Evolutionary conservation across 2,329 filamentous ascomycete genomes (phyloP).

Genomic region (Xylariaceae sp.): DNA sequence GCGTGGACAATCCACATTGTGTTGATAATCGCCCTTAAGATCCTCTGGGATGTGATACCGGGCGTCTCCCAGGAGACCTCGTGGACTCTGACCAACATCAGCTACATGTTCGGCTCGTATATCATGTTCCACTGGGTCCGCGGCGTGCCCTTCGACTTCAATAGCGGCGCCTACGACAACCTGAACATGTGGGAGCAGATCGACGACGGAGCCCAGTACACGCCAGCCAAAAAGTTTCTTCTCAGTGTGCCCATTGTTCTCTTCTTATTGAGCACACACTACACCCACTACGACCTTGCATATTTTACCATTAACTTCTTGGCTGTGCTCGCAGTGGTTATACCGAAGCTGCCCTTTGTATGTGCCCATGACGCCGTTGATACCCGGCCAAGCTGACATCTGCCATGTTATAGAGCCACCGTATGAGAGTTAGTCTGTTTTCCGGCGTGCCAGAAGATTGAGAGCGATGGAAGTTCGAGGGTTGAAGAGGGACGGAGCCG

Average conservation of each 20-base stretch:
- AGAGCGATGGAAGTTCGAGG: conserved; percentile 1
- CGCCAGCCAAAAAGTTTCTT: conserved; percentile 96
- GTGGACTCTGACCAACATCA: conserved; percentile 98
- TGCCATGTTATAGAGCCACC: conserved; percentile 60
- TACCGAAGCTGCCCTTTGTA: conserved; percentile 94
- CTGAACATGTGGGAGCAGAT: conserved; percentile 99
- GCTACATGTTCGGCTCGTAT: conserved; percentile 98
- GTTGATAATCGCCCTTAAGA: conserved; percentile 85
- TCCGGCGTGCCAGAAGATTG: conserved; percentile 63
- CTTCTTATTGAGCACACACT: conserved; percentile 96
- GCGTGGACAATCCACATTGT: conserved; percentile 98
- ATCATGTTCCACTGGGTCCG: conserved; percentile 99
- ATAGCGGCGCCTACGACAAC: conserved; percentile 96
- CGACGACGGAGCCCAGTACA: conserved; percentile 98
- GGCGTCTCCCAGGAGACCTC: conserved; percentile 96
- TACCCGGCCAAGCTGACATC: conserved; percentile 12
- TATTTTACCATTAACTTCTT: conserved; percentile 98
- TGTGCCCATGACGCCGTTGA: conserved; percentile 36
- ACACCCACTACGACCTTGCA: conserved; percentile 94
- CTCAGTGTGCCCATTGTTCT: conserved; percentile 90
- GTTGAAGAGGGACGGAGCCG: conserved; percentile 4
- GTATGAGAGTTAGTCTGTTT: conserved; percentile 72
- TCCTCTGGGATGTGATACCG: conserved; percentile 94
- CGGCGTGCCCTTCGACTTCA: conserved; percentile 98
- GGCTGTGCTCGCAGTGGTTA: conserved; percentile 86